Evolutionary conservation across 2,329 filamentous ascomycete species (phyloP).

Genomic region (Colletotrichum sp.): DNA sequence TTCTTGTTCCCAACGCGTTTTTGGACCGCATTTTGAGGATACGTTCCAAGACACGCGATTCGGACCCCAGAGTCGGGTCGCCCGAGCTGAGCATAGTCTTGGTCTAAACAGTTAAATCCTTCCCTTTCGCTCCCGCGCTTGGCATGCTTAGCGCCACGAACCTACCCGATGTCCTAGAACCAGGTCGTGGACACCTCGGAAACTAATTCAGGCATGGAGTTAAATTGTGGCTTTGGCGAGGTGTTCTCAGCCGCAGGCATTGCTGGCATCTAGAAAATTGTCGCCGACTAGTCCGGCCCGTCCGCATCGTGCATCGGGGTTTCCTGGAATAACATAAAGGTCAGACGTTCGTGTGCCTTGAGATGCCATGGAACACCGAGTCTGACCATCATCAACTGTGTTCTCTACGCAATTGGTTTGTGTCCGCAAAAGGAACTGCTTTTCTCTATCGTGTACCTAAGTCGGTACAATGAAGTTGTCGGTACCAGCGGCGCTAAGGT

Average conservation of each 20-base stretch:
- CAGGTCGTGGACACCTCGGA: not conserved
- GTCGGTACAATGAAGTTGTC: not conserved
- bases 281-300: not conserved
- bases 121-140: not conserved
- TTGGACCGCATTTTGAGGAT: not conserved
- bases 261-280: not conserved
- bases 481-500: not conserved
- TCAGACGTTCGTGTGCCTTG: not conserved
- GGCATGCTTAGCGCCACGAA: not conserved
- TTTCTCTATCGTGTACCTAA: not conserved
- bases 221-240: not conserved
- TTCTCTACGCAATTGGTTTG: not conserved
- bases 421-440: not conserved
- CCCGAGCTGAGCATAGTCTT: not conserved
- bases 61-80: not conserved
- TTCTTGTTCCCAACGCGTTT: not conserved
- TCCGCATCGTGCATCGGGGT: not conserved
- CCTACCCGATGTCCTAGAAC: not conserved
- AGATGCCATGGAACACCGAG: not conserved
- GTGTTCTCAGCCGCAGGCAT: not conserved
- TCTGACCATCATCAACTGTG: not conserved
- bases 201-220: not conserved
- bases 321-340: not conserved
- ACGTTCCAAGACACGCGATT: not conserved
- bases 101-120: not conserved